A percentile compares a stretch with the other conserved stretches of the same genome.
Evolutionary conservation across 2,329 filamentous ascomycete species (phyloP).

Genomic region (Talaromyces sp.): DNA sequence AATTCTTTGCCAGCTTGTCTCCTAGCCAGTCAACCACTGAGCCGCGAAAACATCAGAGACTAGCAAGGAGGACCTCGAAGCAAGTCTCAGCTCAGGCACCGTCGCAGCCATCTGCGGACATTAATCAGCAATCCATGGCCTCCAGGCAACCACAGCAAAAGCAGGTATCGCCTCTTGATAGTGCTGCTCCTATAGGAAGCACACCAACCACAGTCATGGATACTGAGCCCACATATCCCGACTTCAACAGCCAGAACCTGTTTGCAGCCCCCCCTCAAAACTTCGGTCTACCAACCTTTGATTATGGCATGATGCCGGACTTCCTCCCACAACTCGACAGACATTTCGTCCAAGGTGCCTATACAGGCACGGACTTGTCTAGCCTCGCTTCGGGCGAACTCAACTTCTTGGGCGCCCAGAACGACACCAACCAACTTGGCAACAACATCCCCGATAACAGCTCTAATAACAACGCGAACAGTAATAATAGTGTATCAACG

Average conservation of each 20-base stretch:
- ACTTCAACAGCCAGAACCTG: constrained; percentile 22
- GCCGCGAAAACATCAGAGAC: constrained; percentile 13
- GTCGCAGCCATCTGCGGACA: constrained; percentile 21
- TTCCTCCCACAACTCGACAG: constrained; percentile 67
- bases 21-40: constrained; percentile 37
- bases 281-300: constrained; percentile 35
- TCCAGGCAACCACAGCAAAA: constrained; percentile 21
- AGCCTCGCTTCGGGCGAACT: constrained; percentile 31
- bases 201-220: constrained; percentile 19
- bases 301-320: constrained; percentile 38
- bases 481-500: constrained; percentile 24
- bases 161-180: constrained; percentile 29
- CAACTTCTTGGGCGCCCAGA: background rate
- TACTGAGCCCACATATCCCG: constrained; percentile 21
- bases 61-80: constrained; percentile 25
- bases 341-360: constrained; percentile 72
- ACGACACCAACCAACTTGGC: background rate
- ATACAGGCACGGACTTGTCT: constrained; percentile 53
- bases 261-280: constrained; percentile 23
- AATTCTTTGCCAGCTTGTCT: constrained; percentile 82
- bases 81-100: constrained; percentile 2
- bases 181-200: constrained; percentile 26
- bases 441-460: background rate
- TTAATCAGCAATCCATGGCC: constrained; percentile 25
- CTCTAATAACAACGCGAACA: background rate